Conservation (phyloP, 257 asterid genomes). For the Thymus mandschuricus region DNA sequence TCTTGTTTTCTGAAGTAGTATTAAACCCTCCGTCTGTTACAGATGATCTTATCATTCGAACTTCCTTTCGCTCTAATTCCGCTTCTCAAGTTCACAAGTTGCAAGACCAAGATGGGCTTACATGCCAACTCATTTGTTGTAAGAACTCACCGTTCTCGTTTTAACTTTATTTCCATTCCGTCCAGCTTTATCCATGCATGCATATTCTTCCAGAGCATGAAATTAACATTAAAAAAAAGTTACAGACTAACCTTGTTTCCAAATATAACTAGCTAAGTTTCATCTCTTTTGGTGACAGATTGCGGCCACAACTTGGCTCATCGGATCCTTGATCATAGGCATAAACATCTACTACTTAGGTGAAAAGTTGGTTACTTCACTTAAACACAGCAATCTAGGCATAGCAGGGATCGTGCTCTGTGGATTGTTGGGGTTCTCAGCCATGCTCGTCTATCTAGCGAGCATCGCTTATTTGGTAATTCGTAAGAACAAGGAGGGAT, state of each 20-base stretch:
- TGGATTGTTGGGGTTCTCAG: conserved; percentile 67
- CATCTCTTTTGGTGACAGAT: conserved; percentile 45
- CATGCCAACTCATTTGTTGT: conserved; percentile 67
- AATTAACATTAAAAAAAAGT: not conserved
- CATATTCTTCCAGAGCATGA: conserved; percentile 8
- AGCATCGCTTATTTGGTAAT: conserved; percentile 66
- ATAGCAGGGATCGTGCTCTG: conserved; percentile 50
- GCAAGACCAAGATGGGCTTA: conserved; percentile 90
- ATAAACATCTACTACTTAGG: conserved; percentile 80
- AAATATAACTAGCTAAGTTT: not conserved
- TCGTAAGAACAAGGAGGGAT: conserved; percentile 64
- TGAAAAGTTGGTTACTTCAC: conserved; percentile 58
- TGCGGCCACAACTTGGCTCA: conserved; percentile 78
- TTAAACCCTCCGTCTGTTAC: conserved; percentile 27
- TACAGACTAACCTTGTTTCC: not conserved
- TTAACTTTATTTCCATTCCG: not conserved
- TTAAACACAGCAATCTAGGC: conserved; percentile 52
- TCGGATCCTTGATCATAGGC: conserved; percentile 79
- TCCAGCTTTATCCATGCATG: not conserved
- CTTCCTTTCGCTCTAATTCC: conserved; percentile 97
- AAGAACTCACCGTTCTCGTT: conserved; percentile 31
- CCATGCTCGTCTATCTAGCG: conserved; percentile 66
- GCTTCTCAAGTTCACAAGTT: conserved; percentile 93
- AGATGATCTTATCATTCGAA: conserved; percentile 96
- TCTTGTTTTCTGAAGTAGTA: not conserved